Percentiles rank a stretch among this genome's conserved stretches.
Conservation (phyloP, 345 rosid species). For the Chamaenerion angustifolium region DNA sequence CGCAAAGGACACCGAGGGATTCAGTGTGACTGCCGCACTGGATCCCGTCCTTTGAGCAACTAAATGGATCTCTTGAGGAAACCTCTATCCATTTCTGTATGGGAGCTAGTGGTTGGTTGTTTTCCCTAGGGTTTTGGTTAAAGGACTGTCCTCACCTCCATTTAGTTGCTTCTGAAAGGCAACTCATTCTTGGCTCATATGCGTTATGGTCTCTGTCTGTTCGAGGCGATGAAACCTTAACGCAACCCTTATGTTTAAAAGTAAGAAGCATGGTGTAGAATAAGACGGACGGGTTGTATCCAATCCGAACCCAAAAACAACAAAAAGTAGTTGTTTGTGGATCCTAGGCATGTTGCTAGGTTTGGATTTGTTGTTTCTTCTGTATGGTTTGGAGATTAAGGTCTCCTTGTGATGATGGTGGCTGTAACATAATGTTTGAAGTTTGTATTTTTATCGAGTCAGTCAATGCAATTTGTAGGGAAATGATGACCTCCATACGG, state of each 20-base stretch:
- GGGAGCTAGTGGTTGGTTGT: not conserved
- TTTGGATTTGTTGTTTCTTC: too few relatives aligned
- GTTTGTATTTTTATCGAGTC: too few relatives aligned
- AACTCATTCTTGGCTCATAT: slow-evolving; percentile 86
- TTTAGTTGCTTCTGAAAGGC: slow-evolving; percentile 58
- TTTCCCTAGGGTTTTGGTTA: slow-evolving; percentile 8
- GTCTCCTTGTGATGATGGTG: too few relatives aligned
- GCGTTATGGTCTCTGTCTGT: slow-evolving; percentile 12
- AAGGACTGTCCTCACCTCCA: slow-evolving; percentile 14
- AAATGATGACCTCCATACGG: too few relatives aligned
- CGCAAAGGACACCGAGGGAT: slow-evolving; percentile 13
- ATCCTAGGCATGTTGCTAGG: too few relatives aligned
- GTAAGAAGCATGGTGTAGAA: not conserved
- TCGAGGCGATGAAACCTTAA: not conserved
- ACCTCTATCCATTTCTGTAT: not conserved
- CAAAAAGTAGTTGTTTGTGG: too few relatives aligned
- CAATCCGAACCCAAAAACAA: too few relatives aligned
- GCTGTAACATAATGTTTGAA: too few relatives aligned
- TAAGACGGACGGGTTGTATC: slow-evolving; percentile 1
- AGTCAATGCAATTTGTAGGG: too few relatives aligned
- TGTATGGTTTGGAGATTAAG: too few relatives aligned
- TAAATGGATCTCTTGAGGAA: slow-evolving; percentile 13
- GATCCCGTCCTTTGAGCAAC: slow-evolving; percentile 17
- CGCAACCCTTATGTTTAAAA: not conserved
- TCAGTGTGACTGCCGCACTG: slow-evolving; percentile 9